Evolutionary conservation across 306 rosid species (phyloP).

Genomic region (Begonia loranthoides): DNA sequence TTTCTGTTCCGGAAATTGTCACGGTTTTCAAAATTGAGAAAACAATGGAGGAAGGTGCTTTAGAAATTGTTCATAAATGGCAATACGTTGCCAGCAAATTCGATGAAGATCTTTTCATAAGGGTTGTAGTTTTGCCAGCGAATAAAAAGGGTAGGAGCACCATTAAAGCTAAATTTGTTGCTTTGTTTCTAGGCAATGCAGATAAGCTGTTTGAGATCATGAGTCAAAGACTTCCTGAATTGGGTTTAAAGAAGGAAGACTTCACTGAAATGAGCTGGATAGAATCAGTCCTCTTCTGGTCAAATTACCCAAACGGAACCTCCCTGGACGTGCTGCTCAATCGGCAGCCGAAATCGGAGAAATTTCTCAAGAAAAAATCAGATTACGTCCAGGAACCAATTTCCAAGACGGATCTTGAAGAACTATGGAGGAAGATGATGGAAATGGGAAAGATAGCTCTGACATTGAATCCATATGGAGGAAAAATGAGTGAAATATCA

Average conservation of each 20-base stretch:
- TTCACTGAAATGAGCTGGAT: constrained; percentile 53
- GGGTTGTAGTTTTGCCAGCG: constrained; percentile 46
- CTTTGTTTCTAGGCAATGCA: constrained; percentile 49
- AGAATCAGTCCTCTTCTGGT: constrained; percentile 42
- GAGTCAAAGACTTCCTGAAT: constrained; percentile 32
- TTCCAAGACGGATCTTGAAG: constrained; percentile 32
- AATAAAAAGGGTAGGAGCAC: constrained; percentile 24
- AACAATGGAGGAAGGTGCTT: constrained; percentile 47
- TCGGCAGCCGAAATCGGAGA: constrained; percentile 25
- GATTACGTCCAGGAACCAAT: constrained; percentile 52
- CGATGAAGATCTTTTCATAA: constrained; percentile 32
- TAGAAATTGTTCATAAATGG: constrained; percentile 51
- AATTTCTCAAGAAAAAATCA: constrained; percentile 57
- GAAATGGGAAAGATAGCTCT: constrained; percentile 34
- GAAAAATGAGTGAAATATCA: constrained; percentile 50
- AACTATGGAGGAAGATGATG: constrained; percentile 49
- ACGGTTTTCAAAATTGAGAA: constrained; percentile 51
- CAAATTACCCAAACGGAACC: constrained; percentile 40
- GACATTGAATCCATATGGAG: constrained; percentile 53
- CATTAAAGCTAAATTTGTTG: constrained; percentile 37
- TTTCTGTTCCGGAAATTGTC: constrained; percentile 37
- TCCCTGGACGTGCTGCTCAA: constrained; percentile 32
- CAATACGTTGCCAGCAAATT: constrained; percentile 35
- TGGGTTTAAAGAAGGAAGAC: constrained; percentile 34
- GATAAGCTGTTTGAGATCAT: constrained; percentile 22